Percentiles rank a stretch among this genome's conserved stretches.
phyloP scores from a whole-genome alignment of 768 basidiomycete species.

The Chalciporus piperatus region DNA sequence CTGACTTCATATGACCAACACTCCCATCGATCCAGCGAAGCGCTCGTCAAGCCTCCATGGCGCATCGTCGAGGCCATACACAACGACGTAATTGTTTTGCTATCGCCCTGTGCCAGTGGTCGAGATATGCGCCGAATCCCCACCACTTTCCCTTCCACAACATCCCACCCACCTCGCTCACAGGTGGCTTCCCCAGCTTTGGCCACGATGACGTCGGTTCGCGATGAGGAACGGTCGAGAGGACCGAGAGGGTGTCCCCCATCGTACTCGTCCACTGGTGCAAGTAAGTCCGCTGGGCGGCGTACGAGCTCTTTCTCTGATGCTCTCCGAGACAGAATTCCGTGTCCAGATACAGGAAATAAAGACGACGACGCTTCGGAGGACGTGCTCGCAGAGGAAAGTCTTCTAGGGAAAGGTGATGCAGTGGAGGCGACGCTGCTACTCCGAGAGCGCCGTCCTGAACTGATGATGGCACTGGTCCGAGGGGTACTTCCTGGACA shows the following conservation, averaged over 20 bases:
- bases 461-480: constrained; percentile 41
- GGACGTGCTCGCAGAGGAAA: constrained; percentile 42
- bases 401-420: constrained; percentile 47
- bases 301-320: constrained; percentile 65
- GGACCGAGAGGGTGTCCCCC: constrained; percentile 30
- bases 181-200: constrained; percentile 55
- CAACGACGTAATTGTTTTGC: constrained; percentile 21
- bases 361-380: constrained; percentile 42
- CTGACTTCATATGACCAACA: constrained; percentile 73
- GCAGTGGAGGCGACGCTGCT: constrained; percentile 48
- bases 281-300: constrained; percentile 45
- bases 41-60: constrained; percentile 49
- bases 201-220: constrained; percentile 52
- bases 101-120: constrained; percentile 31
- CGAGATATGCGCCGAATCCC: constrained; percentile 71
- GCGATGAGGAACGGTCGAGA: constrained; percentile 34
- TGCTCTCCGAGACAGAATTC: constrained; percentile 67
- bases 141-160: constrained; percentile 51
- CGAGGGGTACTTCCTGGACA: constrained; percentile 54
- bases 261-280: constrained; percentile 35
- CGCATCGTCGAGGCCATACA: constrained; percentile 11
- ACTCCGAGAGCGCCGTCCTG: constrained; percentile 60
- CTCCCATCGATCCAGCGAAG: constrained; percentile 80
- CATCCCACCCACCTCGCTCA: constrained; percentile 80
- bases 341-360: constrained; percentile 82